Percentiles rank a stretch among this genome's conserved stretches.
These are phyloP conservation scores for Orbilia quercus DNA, from an alignment of 2,329 filamentous ascomycete genomes.

Conservation along the genomic window DNA sequence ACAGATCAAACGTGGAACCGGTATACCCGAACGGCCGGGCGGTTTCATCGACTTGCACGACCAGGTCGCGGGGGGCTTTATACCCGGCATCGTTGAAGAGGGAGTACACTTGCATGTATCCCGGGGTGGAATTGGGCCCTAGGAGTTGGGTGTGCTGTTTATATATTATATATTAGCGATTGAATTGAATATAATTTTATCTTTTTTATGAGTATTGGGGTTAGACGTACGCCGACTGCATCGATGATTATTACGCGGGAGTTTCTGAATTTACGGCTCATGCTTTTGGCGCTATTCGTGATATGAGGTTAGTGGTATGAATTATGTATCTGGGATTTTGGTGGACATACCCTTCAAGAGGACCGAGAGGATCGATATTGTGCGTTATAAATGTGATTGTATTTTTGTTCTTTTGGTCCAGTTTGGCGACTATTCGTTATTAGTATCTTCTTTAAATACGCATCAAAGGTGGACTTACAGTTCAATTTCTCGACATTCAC, in stretches of 20 bases:
- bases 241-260: conserved; percentile 40
- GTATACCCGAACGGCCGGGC: conserved; percentile 33
- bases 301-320: conserved; percentile 11
- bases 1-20: conserved; percentile 27
- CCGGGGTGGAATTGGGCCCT: conserved; percentile 27
- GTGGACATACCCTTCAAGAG: conserved; percentile 27
- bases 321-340: no score
- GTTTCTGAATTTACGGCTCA: conserved; percentile 44
- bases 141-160: conserved; percentile 40
- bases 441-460: no score
- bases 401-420: conserved; percentile 36
- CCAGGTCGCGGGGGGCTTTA: conserved; percentile 24
- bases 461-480: conserved; percentile 21
- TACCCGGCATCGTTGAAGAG: conserved; percentile 27
- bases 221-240: conserved; percentile 29
- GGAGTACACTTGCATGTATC: conserved; percentile 28
- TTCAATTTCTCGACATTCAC: conserved; percentile 42
- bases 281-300: conserved; percentile 31
- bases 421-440: conserved; percentile 23
- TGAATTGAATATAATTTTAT: no score
- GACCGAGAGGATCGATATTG: conserved; percentile 39
- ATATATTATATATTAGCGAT: neutral
- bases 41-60: conserved; percentile 13
- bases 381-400: conserved; percentile 40
- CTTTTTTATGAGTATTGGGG: neutral